Base-by-base conservation (phyloP, 495 filamentous ascomycete species). In the Tuber umbilicatum region DNA sequence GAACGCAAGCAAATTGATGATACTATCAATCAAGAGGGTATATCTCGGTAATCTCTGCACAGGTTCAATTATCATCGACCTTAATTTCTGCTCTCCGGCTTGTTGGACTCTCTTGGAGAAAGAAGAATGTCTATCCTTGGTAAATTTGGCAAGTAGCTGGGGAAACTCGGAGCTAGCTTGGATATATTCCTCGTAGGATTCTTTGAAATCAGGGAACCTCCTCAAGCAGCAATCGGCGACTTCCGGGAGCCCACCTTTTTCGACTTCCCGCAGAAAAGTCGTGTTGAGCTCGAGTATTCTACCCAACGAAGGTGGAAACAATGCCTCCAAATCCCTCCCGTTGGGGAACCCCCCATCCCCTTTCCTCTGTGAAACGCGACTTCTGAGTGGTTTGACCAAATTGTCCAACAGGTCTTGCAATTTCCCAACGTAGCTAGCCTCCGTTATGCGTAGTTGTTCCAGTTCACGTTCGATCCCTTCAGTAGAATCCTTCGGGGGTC, bases 31-130 rank as follows among this genome's bases (percentile, higher is more conserved):
- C 78, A 97, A 90, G 12, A 99, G 86, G 81, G 91, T 97, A 83
- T 99, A 99, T 9, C 95, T 91, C 55, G 95, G 95, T 71, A 99
- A 87, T 38, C 95, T 88, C 83, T 99, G 95, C 14, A 99, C 94
- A 1, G 95, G 95, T 84, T 99, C 95, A 84, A 98, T 98, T 67
- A 98, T 86, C 71, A 94, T 86, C n/a, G 94, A 97, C 55, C 93
- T 92, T 42, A 99, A 86, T 73, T 89, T 87, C 80, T 99, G 96
- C 82, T 99, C 95, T 55, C 95, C 96, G 16, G 90, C 91, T 73
- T 94, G 89, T 60, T 92, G 90, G 1, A 97, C 87, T 73, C 90
- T 84, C 80, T 89, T 89, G 0, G 91, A 91, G 80, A 97, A 93
- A 78, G 90, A 93, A 3, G 94, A 93, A 68, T 90, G 89, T 35